phyloP scores from a whole-genome alignment of 257 asterid genomes.

The Solanum acaule region DNA sequence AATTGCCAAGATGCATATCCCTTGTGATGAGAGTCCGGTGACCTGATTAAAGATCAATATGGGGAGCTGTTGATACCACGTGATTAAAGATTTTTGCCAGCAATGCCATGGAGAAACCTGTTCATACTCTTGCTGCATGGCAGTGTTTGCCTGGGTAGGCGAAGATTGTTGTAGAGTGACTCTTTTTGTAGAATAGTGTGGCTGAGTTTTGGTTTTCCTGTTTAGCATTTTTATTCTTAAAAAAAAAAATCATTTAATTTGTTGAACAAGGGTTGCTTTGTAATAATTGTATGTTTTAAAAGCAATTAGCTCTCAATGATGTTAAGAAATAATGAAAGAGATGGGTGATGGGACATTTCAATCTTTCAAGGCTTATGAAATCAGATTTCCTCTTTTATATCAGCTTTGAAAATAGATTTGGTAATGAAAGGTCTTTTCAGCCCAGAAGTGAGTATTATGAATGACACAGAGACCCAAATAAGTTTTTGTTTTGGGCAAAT shows the following conservation, averaged over 20 bases:
- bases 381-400: neutral
- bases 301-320: neutral
- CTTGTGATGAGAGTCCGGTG: neutral
- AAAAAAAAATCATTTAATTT: neutral
- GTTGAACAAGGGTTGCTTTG: neutral
- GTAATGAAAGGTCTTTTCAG: neutral
- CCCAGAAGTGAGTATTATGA: neutral
- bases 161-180: neutral
- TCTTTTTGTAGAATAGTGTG: neutral
- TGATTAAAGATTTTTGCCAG: neutral
- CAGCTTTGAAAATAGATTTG: neutral
- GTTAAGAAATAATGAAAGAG: neutral
- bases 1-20: constrained; percentile 8
- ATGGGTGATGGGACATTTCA: neutral
- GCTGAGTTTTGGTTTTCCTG: neutral
- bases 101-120: neutral
- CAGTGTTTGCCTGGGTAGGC: constrained; percentile 2
- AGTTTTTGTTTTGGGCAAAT: too few relatives aligned
- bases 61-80: neutral
- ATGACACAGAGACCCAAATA: too few relatives aligned
- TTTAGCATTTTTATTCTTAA: neutral
- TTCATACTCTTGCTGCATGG: constrained; percentile 1
- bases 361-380: neutral
- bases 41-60: neutral
- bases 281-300: neutral